Evolutionary conservation across 352 stramenopile species (phyloP), one percentile per base, ranked within the genome.

Genomic region (Proteromonas lacertae): DNA sequence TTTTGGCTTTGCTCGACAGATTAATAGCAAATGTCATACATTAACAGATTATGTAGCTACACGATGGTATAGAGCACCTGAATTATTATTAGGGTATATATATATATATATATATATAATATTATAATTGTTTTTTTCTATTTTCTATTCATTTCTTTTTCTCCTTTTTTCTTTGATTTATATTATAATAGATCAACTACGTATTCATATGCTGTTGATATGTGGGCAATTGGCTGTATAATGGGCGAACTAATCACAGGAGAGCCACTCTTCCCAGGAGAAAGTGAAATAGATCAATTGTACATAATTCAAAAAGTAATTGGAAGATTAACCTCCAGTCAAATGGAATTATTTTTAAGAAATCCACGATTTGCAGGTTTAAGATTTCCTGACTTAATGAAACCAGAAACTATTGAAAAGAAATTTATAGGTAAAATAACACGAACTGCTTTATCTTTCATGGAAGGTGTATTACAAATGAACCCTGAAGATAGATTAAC

Each of bases 41-140:
- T 36, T 73, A n/a, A 89, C 73, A 14, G 83, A 91, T 55, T 90
- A 91, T 42, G 76, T 91, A 2, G 74, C 84, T 8, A 91, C 76
- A 19, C 40, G 45, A 14, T 91, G 76, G 76, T 91, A 91, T 47
- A 60, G 76, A 19, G 60, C 74, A 0, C 76, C 76, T 0, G 76
- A 91, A 44, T 55, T 91, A 16, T 48, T 91, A 19, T 60, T 91
- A 35, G 71, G 75, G 1, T n/a, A n/a, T n/a, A n/a, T n/a, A n/a
- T n/a, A n/a, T n/a, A n/a, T n/a, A n/a, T n/a, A n/a, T n/a, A n/a
- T n/a, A n/a, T n/a, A n/a, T n/a, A n/a, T n/a, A n/a, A n/a, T n/a
- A n/a, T n/a, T n/a, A n/a, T n/a, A n/a, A n/a, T n/a, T n/a, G n/a
- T n/a, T n/a, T n/a, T n/a, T n/a, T n/a, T n/a, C n/a, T n/a, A n/a